Evolutionary conservation across 768 basidiomycete genomes (phyloP).

Genomic region (Mycena metata): DNA sequence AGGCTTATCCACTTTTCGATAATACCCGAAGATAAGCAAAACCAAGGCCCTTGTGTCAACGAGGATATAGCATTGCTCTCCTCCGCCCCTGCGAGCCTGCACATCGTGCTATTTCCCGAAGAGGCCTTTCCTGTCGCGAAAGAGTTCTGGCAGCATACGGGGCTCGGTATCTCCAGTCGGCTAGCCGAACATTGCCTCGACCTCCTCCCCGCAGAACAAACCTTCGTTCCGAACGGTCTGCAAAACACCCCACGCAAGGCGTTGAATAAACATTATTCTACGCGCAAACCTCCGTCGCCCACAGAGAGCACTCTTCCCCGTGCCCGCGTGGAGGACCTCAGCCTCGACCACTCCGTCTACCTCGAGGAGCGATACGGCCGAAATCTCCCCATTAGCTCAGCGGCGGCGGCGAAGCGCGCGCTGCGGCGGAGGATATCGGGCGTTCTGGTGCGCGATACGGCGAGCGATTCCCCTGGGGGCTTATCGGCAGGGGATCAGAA

Average conservation of each 20-base stretch:
- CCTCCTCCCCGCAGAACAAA: conserved; percentile 67
- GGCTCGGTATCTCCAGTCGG: conserved; percentile 90
- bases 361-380: conserved; percentile 96
- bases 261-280: conserved; percentile 72
- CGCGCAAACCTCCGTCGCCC: conserved; percentile 44
- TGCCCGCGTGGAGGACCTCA: conserved; percentile 60
- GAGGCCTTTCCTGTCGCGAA: conserved; percentile 77
- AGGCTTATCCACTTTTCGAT: conserved; percentile 81
- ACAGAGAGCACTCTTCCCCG: conserved; percentile 11
- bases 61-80: conserved; percentile 44
- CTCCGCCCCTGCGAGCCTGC: conserved; percentile 68
- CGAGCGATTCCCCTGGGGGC: conserved; percentile 51
- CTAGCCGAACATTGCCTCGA: conserved; percentile 86
- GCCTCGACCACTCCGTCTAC: conserved; percentile 77
- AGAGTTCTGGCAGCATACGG: conserved; percentile 97
- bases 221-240: conserved; percentile 39
- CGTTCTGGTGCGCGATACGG: conserved; percentile 75
- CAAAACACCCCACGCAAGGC: conserved; percentile 52
- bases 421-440: conserved; percentile 93
- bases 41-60: conserved; percentile 43
- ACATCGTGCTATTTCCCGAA: conserved; percentile 84
- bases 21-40: conserved; percentile 66
- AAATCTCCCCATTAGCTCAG: conserved; percentile 82
- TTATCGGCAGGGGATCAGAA: conserved; percentile 60
- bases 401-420: conserved; percentile 86